Base-by-base conservation (phyloP, 192 early-diverging fungal species). In the Backusella circina region DNA sequence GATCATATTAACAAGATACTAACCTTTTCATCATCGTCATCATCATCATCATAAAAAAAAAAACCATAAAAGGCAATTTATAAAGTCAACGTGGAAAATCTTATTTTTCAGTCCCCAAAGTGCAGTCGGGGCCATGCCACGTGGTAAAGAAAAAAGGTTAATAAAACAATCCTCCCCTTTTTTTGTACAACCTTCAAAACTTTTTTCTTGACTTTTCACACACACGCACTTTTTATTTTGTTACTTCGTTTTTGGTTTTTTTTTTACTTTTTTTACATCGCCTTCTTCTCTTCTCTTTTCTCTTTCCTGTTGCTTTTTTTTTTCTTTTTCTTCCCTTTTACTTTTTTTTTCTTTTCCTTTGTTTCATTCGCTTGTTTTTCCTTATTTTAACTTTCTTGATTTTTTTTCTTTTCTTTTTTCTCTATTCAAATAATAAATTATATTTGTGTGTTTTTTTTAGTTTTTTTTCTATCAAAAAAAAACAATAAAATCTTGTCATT, bases 211-310 rank as follows among this genome's bases (percentile, higher is more conserved):
- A 54, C 50, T 54, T 54, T 54, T 54, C 50, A 54, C 50, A 54
- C 50, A 51, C 50, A 23, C 50, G 21, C 50, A 41, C 39, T 41
- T 41, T 41, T 41, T n/a, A 10, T 41, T 41, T 41, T 41, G 33
- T 47, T 70, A 38, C 70, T 21, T n/a, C 44, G 37, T 28, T 41
- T 72, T 54, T 54, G 51, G 18, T 30, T 72, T 73, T 61, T 65
- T 73, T 37, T 54, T 54, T 72, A 32, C 32, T 72, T 73, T 61
- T 65, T 73, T 37, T 74, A 21, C 41, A 65, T 65, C 37, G 16
- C 13, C 61, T n/a, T 23, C 18, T 32, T 72, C 21, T 61, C 23
- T 74, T 39, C 61, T 73, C 18, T 16, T 28, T 44, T 37, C 32
- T 31, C 73, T 74, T 31, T 75, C 66, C 30, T n/a, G n/a, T n/a